A percentile compares a stretch with the other conserved stretches of the same genome.
phyloP scores from a whole-genome alignment of 441 rosid genomes.

The Pelargonium fulgidum region DNA sequence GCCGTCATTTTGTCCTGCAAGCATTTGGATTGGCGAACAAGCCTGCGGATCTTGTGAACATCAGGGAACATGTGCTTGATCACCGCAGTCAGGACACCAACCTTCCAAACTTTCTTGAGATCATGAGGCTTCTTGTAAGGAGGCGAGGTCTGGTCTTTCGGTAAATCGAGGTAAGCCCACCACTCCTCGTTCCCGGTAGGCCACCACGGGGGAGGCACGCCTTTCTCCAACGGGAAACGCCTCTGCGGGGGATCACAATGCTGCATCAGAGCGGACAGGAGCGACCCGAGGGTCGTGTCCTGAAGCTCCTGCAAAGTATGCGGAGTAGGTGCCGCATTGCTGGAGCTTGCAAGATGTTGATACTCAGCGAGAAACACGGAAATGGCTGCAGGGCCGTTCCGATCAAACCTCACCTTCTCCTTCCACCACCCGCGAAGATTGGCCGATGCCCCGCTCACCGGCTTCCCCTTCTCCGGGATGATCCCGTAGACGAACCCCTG shows the following conservation, averaged over 20 bases:
- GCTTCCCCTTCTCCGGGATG: constrained; percentile 82
- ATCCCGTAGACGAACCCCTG: constrained; percentile 92
- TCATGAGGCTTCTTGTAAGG: constrained; percentile 99
- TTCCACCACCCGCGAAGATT: constrained; percentile 97
- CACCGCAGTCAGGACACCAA: constrained; percentile 72
- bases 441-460: constrained; percentile 85
- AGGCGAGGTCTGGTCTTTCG: constrained; percentile 58
- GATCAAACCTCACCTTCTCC: constrained; percentile 84
- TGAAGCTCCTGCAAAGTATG: constrained; percentile 78
- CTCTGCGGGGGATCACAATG: constrained; percentile 89
- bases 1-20: constrained; percentile 95
- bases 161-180: constrained; percentile 70
- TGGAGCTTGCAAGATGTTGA: constrained; percentile 40
- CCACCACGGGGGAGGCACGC: constrained; percentile 98
- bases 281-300: constrained; percentile 91
- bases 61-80: constrained; percentile 83
- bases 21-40: constrained; percentile 70
- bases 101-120: constrained; percentile 88
- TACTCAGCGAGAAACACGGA: constrained; percentile 54
- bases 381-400: constrained; percentile 89
- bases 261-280: constrained; percentile 79
- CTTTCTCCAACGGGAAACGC: constrained; percentile 72
- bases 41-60: constrained; percentile 62
- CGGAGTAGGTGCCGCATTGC: constrained; percentile 37
- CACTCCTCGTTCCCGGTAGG: constrained; percentile 77